phyloP scores from a whole-genome alignment of 768 basidiomycete genomes.

The Sarcodon sp. region DNA sequence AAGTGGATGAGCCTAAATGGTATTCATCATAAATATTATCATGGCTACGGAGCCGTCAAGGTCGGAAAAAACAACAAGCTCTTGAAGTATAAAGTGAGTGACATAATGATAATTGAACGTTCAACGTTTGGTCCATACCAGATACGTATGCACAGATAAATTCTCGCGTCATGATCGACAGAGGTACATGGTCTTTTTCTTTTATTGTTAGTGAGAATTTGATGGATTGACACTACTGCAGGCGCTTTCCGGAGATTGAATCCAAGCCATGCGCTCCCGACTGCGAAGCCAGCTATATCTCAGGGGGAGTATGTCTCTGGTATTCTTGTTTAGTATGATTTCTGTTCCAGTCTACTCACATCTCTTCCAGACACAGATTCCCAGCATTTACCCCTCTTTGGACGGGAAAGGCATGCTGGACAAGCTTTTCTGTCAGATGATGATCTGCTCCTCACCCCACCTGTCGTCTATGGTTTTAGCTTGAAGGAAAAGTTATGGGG shows the following conservation, averaged over 20 bases:
- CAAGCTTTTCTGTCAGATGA: constrained; percentile 26
- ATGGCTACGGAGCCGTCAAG: constrained; percentile 32
- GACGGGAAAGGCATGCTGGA: not conserved
- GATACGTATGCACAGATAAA: constrained; percentile 24
- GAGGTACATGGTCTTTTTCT: constrained; percentile 20
- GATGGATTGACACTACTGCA: constrained; percentile 3
- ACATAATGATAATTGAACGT: not conserved
- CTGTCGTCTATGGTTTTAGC: constrained; percentile 52
- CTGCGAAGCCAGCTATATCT: constrained; percentile 7
- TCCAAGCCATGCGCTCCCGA: constrained; percentile 33
- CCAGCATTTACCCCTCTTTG: constrained; percentile 5
- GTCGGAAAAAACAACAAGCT: constrained; percentile 17
- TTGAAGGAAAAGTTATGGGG: constrained; percentile 46
- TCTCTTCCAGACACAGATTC: not conserved
- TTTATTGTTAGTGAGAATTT: not conserved
- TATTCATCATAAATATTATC: constrained; percentile 42
- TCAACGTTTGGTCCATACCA: not conserved
- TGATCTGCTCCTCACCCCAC: constrained; percentile 40
- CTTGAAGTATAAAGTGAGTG: constrained; percentile 34
- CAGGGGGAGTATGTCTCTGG: too few species aligned
- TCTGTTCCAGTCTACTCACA: too few species aligned
- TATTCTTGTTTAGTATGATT: too few species aligned
- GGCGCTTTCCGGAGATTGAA: constrained; percentile 41
- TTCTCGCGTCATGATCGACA: constrained; percentile 50
- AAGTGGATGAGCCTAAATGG: constrained; percentile 44